Conservation (phyloP, 768 basidiomycete genomes). For the Amylocystis lapponica region DNA sequence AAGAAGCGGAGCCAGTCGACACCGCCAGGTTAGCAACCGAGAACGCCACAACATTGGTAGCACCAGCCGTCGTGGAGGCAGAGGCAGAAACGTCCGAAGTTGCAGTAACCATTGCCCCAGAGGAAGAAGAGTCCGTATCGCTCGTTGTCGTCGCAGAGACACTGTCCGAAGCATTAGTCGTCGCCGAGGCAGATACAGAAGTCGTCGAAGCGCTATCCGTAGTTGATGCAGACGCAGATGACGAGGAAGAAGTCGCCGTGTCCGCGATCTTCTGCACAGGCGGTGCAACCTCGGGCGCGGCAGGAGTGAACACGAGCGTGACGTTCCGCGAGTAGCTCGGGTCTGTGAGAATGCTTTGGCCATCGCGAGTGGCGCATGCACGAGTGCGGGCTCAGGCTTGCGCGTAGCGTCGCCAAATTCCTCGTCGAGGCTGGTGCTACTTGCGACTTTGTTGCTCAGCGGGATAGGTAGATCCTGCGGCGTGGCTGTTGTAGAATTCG, state of each 20-base stretch:
- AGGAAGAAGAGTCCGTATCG: background rate
- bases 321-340: constrained; percentile 39
- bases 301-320: constrained; percentile 47
- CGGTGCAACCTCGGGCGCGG: constrained; percentile 25
- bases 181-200: background rate
- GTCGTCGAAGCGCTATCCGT: background rate
- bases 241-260: background rate
- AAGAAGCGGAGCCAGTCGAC: background rate
- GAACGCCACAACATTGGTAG: background rate
- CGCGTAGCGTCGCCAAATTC: constrained; percentile 17
- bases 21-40: background rate
- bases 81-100: constrained; percentile 2
- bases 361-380: constrained; percentile 7
- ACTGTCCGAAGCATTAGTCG: background rate
- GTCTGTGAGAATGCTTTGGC: too few species aligned
- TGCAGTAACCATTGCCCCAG: background rate
- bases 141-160: background rate
- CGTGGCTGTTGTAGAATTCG: constrained; percentile 8
- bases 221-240: background rate
- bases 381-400: too few species aligned
- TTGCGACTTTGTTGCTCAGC: constrained; percentile 10
- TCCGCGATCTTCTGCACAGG: background rate
- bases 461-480: constrained; percentile 14
- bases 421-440: constrained; percentile 11
- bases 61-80: constrained; percentile 1